These are phyloP conservation scores for Colletotrichum aenigma DNA, from an alignment of 2,329 filamentous ascomycete species.

Conservation along the genomic window DNA sequence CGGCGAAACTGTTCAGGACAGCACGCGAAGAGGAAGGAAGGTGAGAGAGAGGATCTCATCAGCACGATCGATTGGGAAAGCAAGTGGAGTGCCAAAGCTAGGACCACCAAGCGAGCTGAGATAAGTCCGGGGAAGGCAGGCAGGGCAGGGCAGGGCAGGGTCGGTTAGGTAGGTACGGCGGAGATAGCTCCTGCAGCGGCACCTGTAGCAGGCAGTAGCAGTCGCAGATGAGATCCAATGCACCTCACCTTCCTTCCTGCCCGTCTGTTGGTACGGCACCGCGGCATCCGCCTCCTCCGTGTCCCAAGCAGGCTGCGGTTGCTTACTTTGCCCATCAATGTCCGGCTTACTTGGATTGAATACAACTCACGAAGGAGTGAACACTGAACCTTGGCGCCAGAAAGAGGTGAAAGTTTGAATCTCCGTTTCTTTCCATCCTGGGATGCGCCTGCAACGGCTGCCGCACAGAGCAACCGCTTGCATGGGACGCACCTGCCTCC, in stretches of 20 bases:
- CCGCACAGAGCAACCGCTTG: constrained; percentile 10
- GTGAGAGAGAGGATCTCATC: background rate
- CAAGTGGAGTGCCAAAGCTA: background rate
- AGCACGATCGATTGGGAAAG: background rate
- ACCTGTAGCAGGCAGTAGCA: background rate
- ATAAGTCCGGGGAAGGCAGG: background rate
- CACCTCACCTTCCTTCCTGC: background rate
- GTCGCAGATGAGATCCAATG: background rate
- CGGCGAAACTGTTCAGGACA: background rate
- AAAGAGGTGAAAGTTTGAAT: background rate
- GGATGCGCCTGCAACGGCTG: background rate
- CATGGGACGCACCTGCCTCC: constrained; percentile 6
- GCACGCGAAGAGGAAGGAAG: background rate
- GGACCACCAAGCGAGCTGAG: background rate
- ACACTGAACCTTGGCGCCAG: background rate
- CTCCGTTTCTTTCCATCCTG: background rate
- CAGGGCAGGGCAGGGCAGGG: background rate
- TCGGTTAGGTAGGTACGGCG: background rate
- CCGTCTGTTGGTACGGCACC: background rate
- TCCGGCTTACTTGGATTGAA: background rate
- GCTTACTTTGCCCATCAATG: background rate
- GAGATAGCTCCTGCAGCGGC: background rate
- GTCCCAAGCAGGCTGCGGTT: background rate
- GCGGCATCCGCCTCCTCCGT: background rate
- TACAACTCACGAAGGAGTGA: background rate